These are phyloP conservation scores for Punica granatum DNA, from an alignment of 345 rosid species.

Conservation along the genomic window DNA sequence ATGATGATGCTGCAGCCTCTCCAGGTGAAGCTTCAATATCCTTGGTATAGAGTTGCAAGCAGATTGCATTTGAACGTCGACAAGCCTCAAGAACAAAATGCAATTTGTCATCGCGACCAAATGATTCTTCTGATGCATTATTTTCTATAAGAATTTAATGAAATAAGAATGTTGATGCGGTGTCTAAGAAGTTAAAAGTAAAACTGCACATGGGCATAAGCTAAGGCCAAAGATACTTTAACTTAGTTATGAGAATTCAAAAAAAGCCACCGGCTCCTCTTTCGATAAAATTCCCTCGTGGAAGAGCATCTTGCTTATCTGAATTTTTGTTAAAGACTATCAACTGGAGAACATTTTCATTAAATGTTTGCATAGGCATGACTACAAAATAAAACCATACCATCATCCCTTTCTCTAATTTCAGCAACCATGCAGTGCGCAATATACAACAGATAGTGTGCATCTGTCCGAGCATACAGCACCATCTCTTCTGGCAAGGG, in stretches of 20 bases:
- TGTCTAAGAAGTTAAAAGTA: neutral
- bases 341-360: neutral
- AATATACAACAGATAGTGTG: conserved; percentile 72
- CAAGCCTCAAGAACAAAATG: conserved; percentile 72
- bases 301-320: neutral
- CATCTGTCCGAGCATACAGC: conserved; percentile 74
- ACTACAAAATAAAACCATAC: conserved; percentile 25
- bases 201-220: neutral
- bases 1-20: conserved; percentile 69
- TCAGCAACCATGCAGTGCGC: conserved; percentile 54
- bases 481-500: conserved; percentile 73
- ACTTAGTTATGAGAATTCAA: conserved; percentile 1
- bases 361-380: neutral
- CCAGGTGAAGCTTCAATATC: conserved; percentile 79
- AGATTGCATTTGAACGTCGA: conserved; percentile 78
- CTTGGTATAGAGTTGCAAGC: conserved; percentile 69
- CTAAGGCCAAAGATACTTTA: neutral
- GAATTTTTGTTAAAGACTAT: neutral
- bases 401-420: conserved; percentile 51
- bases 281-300: neutral
- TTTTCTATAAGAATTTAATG: conserved; percentile 34
- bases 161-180: conserved; percentile 8
- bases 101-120: conserved; percentile 54
- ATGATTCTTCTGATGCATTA: conserved; percentile 58
- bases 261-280: conserved; percentile 5